Percentiles rank a stretch among this genome's conserved stretches.
phyloP scores from a whole-genome alignment of 202 grass and related monocot genomes.

The Panicum virgatum region DNA sequence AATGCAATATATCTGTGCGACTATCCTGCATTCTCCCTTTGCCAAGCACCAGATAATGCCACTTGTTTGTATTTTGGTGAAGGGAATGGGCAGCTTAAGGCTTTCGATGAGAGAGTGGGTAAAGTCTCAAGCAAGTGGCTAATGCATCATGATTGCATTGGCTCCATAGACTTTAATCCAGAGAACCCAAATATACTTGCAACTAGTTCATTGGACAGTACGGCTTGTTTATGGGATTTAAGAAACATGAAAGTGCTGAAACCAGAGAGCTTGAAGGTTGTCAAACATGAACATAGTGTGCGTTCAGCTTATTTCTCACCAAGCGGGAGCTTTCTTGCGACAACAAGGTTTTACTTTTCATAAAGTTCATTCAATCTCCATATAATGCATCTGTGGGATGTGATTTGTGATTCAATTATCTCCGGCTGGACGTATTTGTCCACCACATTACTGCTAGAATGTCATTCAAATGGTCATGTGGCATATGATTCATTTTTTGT shows the following conservation, averaged over 20 bases:
- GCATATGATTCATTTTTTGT: not conserved
- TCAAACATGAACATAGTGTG: conserved; percentile 38
- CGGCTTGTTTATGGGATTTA: conserved; percentile 63
- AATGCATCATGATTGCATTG: conserved; percentile 42
- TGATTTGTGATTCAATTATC: not conserved
- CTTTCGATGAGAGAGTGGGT: conserved; percentile 57
- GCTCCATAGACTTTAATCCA: conserved; percentile 62
- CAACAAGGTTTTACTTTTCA: conserved; percentile 52
- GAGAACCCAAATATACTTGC: conserved; percentile 50
- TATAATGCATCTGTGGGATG: not conserved
- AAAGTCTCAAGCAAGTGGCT: conserved; percentile 42
- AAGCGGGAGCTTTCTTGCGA: conserved; percentile 46
- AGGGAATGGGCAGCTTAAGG: conserved; percentile 30
- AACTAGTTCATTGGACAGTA: conserved; percentile 58
- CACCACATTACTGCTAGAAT: not conserved
- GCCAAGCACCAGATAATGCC: conserved; percentile 37
- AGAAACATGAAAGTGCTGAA: conserved; percentile 45
- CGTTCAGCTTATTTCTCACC: conserved; percentile 77
- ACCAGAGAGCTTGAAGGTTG: conserved; percentile 42
- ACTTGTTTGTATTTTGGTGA: conserved; percentile 51
- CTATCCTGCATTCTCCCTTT: conserved; percentile 34
- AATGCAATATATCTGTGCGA: conserved; percentile 47
- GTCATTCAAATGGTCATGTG: not conserved
- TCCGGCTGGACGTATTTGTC: not conserved
- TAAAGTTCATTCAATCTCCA: not conserved